Percentiles rank a stretch among this genome's conserved stretches.
These are phyloP conservation scores for Penicillium fimorum DNA, from an alignment of 495 filamentous ascomycete genomes.

Conservation along the genomic window DNA sequence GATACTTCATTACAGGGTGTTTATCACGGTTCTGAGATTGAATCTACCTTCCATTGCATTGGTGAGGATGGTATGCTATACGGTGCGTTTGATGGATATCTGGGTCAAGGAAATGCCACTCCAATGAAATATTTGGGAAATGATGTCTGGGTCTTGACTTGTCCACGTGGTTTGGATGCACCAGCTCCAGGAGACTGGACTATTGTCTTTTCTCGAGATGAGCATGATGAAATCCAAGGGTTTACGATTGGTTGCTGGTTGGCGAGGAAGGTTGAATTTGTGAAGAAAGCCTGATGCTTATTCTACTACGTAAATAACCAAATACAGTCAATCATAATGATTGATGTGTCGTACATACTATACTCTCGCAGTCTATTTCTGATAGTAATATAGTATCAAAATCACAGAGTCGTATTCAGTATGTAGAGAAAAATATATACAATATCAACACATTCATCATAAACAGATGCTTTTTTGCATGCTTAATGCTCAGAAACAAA, in stretches of 20 bases:
- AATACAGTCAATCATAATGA: background rate
- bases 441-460: background rate
- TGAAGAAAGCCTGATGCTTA: slow-evolving; percentile 6
- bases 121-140: slow-evolving; percentile 29
- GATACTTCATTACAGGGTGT: slow-evolving; percentile 17
- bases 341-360: no score
- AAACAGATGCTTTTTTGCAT: background rate
- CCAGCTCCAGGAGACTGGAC: slow-evolving; percentile 39
- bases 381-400: background rate
- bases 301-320: background rate
- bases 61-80: slow-evolving; percentile 31
- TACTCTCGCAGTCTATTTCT: no score
- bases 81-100: slow-evolving; percentile 32
- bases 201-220: slow-evolving; percentile 25
- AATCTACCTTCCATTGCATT: slow-evolving; percentile 32
- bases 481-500: slow-evolving; percentile 52
- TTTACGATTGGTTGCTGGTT: slow-evolving; percentile 36
- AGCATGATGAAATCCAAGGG: slow-evolving; percentile 14
- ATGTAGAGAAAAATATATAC: slow-evolving; percentile 6
- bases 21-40: slow-evolving; percentile 29
- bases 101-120: slow-evolving; percentile 26
- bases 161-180: slow-evolving; percentile 34
- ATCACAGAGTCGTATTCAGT: background rate
- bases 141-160: slow-evolving; percentile 33
- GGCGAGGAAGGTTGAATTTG: slow-evolving; percentile 24